Evolutionary conservation across 768 basidiomycete genomes (phyloP), one percentile per base, ranked within the genome.

Genomic region (Phaeotremella fagi): DNA sequence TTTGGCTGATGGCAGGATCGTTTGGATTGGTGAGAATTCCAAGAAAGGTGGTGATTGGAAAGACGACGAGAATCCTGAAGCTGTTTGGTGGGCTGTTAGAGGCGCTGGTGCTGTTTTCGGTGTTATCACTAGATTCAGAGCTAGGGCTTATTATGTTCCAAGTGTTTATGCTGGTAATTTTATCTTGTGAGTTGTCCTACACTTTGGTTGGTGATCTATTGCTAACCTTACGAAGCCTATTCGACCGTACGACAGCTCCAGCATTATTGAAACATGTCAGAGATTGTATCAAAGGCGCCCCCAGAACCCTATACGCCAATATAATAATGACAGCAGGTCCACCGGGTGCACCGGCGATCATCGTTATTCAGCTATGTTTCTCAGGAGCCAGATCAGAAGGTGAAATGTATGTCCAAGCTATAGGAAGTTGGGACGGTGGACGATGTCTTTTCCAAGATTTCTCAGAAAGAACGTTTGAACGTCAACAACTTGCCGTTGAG

Each of bases 141-240:
- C 85, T 5, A 85, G 82, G 67, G 91, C 90, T 20, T 92, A 81
- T 74, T 90, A 90, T 1, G 82, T 94, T 9, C 89, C 90, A 7
- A 83, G 88, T 5, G 89, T 91, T 2, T 92, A 89, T 64, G 88
- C 91, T 9, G 91, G 91, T 2, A 94, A 90, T 69, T 78, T 94
- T 37, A 85, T 95, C 59, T 94, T 90, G 90, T 90, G 63, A 66
- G 87, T 79, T 3, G 20, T 48, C 48, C 37, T 51, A 28, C 28
- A 33, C 16, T 33, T 7, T 50, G 28, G 37, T 44, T 7, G 15
- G 16, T 5, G 26, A n/a, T n/a, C n/a, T n/a, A n/a, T 15, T 46
- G 35, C 47, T 29, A 23, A 37, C 26, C 63, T 29, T 61, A 60
- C 33, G 22, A 36, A 92, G 90, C 73, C 86, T 88, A 31, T 95